These are phyloP conservation scores for Mariannaea sp. DNA, from an alignment of 2,329 filamentous ascomycete genomes.

Conservation along the genomic window DNA sequence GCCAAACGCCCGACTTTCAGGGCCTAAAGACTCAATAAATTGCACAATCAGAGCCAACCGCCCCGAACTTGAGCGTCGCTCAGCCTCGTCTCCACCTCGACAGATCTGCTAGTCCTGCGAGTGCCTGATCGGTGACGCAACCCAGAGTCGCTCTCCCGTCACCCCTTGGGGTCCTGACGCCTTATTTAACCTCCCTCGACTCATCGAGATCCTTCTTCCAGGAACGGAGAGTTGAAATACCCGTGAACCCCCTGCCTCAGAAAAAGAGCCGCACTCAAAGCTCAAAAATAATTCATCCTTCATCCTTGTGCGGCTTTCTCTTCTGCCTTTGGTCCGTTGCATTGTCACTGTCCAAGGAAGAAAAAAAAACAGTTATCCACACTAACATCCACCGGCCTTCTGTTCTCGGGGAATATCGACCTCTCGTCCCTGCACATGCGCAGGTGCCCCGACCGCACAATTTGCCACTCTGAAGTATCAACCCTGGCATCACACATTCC, in stretches of 20 bases:
- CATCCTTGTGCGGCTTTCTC: background rate
- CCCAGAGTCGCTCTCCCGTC: slow-evolving; percentile 25
- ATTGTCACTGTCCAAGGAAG: slow-evolving; percentile 14
- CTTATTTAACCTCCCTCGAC: slow-evolving; percentile 23
- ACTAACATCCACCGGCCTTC: slow-evolving; percentile 13
- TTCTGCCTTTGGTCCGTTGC: slow-evolving; percentile 7
- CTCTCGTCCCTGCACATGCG: slow-evolving; percentile 38
- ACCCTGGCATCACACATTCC: slow-evolving; percentile 37
- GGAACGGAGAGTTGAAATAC: slow-evolving; percentile 8
- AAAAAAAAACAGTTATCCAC: slow-evolving; percentile 16
- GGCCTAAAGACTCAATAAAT: slow-evolving; percentile 21
- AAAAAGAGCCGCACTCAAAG: too few species aligned
- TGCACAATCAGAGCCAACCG: slow-evolving; percentile 27
- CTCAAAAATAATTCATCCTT: too few species aligned
- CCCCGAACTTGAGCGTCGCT: slow-evolving; percentile 31
- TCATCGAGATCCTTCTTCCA: slow-evolving; percentile 30
- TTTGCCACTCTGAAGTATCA: slow-evolving; percentile 34
- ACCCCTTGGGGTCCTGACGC: slow-evolving; percentile 22
- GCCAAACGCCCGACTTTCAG: slow-evolving; percentile 4
- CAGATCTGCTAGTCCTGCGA: slow-evolving; percentile 31
- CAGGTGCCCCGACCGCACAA: slow-evolving; percentile 30
- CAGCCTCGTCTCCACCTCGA: slow-evolving; percentile 35
- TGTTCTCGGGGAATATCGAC: slow-evolving; percentile 32
- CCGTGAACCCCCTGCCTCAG: background rate
- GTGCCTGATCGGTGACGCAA: slow-evolving; percentile 37